Conservation (phyloP, 1,284 basidiomycete genomes). For the Microbotryomycetes sp. region DNA sequence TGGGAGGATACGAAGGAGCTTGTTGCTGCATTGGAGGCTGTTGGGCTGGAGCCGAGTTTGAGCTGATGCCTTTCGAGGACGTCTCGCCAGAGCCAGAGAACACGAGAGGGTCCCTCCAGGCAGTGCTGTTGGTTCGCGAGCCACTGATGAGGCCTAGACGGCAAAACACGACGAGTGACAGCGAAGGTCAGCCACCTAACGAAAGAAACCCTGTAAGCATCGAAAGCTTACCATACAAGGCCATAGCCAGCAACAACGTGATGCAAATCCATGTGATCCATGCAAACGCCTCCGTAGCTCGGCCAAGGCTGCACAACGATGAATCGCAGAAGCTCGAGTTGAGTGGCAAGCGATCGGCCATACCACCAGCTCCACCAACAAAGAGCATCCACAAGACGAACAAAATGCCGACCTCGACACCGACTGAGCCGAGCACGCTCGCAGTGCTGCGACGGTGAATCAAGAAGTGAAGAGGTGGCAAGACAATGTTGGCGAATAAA, state of each 20-base stretch:
- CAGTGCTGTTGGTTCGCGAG: not conserved
- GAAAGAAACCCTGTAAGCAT: no score
- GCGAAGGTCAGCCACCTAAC: no score
- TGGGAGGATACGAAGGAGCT: not conserved
- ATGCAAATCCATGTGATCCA: conserved; percentile 19
- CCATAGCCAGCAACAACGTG: not conserved
- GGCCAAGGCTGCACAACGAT: conserved; percentile 7
- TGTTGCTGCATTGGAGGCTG: conserved; percentile 1
- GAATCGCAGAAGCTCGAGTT: not conserved
- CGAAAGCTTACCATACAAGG: not conserved
- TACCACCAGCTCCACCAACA: conserved; percentile 6
- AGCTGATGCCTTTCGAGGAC: not conserved
- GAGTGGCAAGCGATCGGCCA: conserved; percentile 5
- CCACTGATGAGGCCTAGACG: not conserved
- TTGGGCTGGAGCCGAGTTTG: not conserved
- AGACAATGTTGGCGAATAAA: not conserved
- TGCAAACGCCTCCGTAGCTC: conserved; percentile 16
- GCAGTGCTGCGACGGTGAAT: not conserved
- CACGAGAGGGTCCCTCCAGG: conserved; percentile 1
- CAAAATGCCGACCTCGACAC: conserved; percentile 2
- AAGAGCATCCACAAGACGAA: not conserved
- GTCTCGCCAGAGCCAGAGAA: not conserved
- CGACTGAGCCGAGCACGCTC: not conserved
- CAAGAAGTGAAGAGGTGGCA: conserved; percentile 5
- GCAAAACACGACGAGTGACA: conserved; percentile 12